These are phyloP conservation scores for Alternaria ethzedia DNA, from an alignment of 2,329 filamentous ascomycete species.

Conservation along the genomic window DNA sequence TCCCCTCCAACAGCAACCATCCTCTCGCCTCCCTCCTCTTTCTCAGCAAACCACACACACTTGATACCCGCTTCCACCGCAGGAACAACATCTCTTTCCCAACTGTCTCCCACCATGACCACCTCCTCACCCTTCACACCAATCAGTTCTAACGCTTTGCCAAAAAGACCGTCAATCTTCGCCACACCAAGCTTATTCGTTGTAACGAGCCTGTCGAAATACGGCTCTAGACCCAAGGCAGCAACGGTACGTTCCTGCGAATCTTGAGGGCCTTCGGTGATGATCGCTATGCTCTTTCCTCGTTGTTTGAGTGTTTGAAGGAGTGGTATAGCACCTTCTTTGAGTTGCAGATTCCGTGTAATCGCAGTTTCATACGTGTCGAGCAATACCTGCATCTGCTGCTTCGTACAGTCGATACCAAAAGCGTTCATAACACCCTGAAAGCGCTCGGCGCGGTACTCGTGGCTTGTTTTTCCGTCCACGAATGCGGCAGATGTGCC, in stretches of 20 bases:
- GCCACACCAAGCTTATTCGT: constrained; percentile 41
- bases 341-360: background rate
- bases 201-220: constrained; percentile 43
- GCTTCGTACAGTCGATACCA: background rate
- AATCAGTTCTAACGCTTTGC: constrained; percentile 15
- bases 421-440: background rate
- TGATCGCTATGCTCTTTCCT: constrained; percentile 50
- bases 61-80: background rate
- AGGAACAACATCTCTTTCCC: constrained; percentile 2
- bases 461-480: constrained; percentile 53
- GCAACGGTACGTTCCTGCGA: constrained; percentile 54
- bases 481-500: constrained; percentile 52
- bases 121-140: constrained; percentile 4
- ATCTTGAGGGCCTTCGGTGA: constrained; percentile 58
- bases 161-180: constrained; percentile 32
- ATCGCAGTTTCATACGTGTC: background rate
- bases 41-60: background rate
- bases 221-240: constrained; percentile 37
- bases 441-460: constrained; percentile 54
- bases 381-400: background rate
- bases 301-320: constrained; percentile 10
- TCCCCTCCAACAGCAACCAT: background rate
- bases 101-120: constrained; percentile 15
- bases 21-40: background rate
- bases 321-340: background rate